Percentiles rank a stretch among this genome's conserved stretches.
These are phyloP conservation scores for Globisporangium nunn DNA, from an alignment of 352 stramenopile species.

Conservation along the genomic window DNA sequence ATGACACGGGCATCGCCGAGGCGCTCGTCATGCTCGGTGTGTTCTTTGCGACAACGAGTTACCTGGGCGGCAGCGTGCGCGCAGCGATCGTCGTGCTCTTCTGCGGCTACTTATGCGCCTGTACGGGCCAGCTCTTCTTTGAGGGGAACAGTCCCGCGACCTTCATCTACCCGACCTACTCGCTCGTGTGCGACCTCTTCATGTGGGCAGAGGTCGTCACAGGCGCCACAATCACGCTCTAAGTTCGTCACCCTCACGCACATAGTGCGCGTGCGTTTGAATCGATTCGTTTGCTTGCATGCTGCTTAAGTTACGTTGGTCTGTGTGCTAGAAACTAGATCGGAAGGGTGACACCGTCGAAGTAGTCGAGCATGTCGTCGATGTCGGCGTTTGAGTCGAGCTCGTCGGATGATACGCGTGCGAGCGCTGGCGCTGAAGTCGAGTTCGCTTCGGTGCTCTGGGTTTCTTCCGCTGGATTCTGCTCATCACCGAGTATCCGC, in stretches of 20 bases:
- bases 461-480: background rate
- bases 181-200: slow-evolving; percentile 49
- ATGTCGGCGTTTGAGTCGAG: slow-evolving; percentile 28
- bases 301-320: background rate
- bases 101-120: slow-evolving; percentile 54
- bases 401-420: background rate
- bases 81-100: slow-evolving; percentile 16
- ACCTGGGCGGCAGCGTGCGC: slow-evolving; percentile 21
- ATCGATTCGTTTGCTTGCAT: background rate
- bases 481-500: background rate
- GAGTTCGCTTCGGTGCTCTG: background rate
- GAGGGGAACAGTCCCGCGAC: slow-evolving; percentile 54
- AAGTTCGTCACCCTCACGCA: background rate
- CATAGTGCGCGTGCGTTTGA: background rate
- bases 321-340: slow-evolving; percentile 22
- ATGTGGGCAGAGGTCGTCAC: slow-evolving; percentile 44
- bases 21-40: slow-evolving; percentile 19
- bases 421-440: background rate
- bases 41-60: slow-evolving; percentile 27
- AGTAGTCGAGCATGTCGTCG: slow-evolving; percentile 74
- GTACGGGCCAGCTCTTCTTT: slow-evolving; percentile 59
- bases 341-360: slow-evolving; percentile 55
- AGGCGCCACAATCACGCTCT: slow-evolving; percentile 28
- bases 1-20: slow-evolving; percentile 29
- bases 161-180: slow-evolving; percentile 67